Conservation (phyloP, 1,284 basidiomycete genomes). For the Cryptococcus sp. region DNA sequence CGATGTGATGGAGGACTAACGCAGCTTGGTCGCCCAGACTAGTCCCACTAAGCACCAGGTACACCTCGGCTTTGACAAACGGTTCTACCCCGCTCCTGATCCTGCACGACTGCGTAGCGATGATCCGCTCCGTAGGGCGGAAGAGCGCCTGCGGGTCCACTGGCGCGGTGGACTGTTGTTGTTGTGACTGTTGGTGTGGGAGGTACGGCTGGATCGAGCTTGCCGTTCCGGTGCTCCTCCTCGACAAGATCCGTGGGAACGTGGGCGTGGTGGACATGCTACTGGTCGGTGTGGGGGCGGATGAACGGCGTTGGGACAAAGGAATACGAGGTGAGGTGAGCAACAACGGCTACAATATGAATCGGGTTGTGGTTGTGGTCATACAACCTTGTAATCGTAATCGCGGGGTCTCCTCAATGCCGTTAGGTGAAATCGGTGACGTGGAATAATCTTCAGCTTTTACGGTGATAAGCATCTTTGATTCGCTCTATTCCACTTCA, state of each 20-base stretch:
- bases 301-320: too few species aligned
- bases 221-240: not conserved
- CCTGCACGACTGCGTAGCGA: constrained; percentile 25
- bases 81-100: constrained; percentile 19
- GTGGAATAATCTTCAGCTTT: too few species aligned
- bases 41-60: constrained; percentile 18
- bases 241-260: not conserved
- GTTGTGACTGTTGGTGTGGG: constrained; percentile 1
- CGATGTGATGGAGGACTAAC: constrained; percentile 20
- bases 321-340: too few species aligned
- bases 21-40: constrained; percentile 23
- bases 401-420: too few species aligned
- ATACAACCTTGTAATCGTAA: too few species aligned
- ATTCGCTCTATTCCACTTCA: too few species aligned
- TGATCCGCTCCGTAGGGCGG: constrained; percentile 26
- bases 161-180: not conserved
- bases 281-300: too few species aligned
- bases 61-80: constrained; percentile 29
- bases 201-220: constrained; percentile 7
- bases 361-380: too few species aligned
- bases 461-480: too few species aligned
- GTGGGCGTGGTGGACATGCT: not conserved
- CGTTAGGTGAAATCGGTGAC: too few species aligned
- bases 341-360: too few species aligned
- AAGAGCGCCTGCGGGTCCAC: constrained; percentile 20